Evolutionary conservation across 139 green algal genomes (phyloP), one percentile per base, ranked within the genome.

Genomic region (Volvox reticuliferus): DNA sequence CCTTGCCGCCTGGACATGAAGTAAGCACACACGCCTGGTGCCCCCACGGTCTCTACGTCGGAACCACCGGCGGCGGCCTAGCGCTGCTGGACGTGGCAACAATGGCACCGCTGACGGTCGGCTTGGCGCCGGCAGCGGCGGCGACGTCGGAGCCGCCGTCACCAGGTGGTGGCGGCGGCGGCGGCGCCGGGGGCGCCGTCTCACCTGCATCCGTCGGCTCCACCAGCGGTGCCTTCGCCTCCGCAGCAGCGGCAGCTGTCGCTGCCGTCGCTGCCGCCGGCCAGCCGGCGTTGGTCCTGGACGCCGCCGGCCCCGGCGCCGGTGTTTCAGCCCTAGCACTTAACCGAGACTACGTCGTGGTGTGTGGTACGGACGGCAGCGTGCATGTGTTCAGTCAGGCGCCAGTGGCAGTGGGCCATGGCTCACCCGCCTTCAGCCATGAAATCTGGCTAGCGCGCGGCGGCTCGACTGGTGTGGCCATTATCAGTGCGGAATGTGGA

Each of bases 321-420:
- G 86, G 50, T 18, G 86, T 90, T 50, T 63, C 86, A 12, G 76
- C 73, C 1, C 37, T 93, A 50, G 30, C 83, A 16, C 50, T 93
- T 1, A 93, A 85, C 65, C 73, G 91, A 0, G 91, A 93, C 76
- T 30, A 86, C 18, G 36, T 93, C 63, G 91, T 69, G 24, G 91
- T 93, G 12, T 69, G 63, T 0, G 82, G 76, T 17, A 67, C 65
- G 1, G 91, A 92, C 76, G 87, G 87, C 87, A 79, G 33, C 22
- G 76, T 86, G 61, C 87, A 68, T 36, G 76, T 91, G 33, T 91
- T 79, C 61, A 55, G 28, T 14, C 28, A 55, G 3, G 28, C n/a
- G 85, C 69, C 85, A 9, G 50, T 84, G 30, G 86, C 30, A 32
- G 50, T 30, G n/a, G 86, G 50, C 9, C 12, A 20, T 0, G 86